These are phyloP conservation scores for Myriosclerotinia curreyana DNA, from an alignment of 2,329 filamentous ascomycete genomes.

Conservation along the genomic window DNA sequence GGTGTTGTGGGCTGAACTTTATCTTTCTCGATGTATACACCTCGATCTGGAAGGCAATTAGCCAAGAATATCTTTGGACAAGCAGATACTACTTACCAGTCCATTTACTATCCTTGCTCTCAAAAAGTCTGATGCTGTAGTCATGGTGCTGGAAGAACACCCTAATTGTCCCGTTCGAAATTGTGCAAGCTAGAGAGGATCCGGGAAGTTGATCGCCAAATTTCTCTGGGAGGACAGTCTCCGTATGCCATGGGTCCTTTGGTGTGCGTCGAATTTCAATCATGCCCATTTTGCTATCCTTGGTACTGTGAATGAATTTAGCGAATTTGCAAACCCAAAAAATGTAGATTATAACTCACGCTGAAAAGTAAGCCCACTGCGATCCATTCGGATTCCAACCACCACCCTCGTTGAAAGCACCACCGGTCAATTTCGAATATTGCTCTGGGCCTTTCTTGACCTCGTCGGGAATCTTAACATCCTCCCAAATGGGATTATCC, in stretches of 20 bases:
- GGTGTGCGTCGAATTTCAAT: constrained; percentile 19
- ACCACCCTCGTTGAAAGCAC: not conserved
- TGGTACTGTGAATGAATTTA: not conserved
- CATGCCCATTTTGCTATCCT: constrained; percentile 6
- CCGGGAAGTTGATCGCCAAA: constrained; percentile 14
- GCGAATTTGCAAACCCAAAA: not conserved
- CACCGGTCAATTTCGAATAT: constrained; percentile 14
- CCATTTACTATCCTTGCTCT: not conserved
- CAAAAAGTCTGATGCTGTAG: constrained; percentile 9
- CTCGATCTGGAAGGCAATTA: constrained; percentile 1
- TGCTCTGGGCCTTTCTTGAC: constrained; percentile 16
- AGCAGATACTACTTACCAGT: not conserved
- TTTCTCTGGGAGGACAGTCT: not conserved
- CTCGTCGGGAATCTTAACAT: not conserved
- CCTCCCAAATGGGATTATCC: constrained; percentile 16
- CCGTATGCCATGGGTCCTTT: constrained; percentile 15
- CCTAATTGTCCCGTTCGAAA: not conserved
- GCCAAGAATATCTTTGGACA: not conserved
- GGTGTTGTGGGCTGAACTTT: constrained; percentile 17
- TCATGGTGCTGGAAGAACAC: constrained; percentile 17
- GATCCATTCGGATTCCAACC: constrained; percentile 19
- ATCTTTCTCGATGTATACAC: not conserved
- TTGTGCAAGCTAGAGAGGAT: not conserved
- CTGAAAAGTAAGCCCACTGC: constrained; percentile 15
- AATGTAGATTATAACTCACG: constrained; percentile 1